These are phyloP conservation scores for Sporothrix pseudoabietina DNA, from an alignment of 2,329 filamentous ascomycete genomes.

Conservation along the genomic window DNA sequence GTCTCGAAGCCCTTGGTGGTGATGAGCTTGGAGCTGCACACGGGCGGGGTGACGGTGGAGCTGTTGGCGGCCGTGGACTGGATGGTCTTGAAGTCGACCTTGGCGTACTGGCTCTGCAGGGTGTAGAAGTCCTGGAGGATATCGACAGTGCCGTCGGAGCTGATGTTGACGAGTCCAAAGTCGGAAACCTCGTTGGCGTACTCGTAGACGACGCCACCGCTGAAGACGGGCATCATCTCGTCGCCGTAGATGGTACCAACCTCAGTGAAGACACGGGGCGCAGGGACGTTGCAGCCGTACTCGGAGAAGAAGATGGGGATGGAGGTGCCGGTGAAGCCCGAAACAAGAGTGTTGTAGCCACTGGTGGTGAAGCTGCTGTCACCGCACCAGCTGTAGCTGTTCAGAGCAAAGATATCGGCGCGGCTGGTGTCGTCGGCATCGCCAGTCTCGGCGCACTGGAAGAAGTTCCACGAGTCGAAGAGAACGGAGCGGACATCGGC, in stretches of 20 bases:
- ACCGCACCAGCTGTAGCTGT: constrained; percentile 70
- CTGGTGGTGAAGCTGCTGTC: constrained; percentile 57
- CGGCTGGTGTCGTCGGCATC: constrained; percentile 62
- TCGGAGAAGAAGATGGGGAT: constrained; percentile 83
- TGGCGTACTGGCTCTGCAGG: constrained; percentile 72
- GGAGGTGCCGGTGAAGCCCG: constrained; percentile 64
- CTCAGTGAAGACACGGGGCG: constrained; percentile 76
- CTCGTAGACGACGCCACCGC: constrained; percentile 80
- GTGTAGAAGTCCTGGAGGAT: constrained; percentile 70
- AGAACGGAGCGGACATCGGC: constrained; percentile 75
- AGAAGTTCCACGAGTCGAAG: constrained; percentile 73
- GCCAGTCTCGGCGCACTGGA: constrained; percentile 64
- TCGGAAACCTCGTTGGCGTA: constrained; percentile 71
- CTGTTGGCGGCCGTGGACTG: constrained; percentile 62
- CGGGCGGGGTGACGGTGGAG: constrained; percentile 56
- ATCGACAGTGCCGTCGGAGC: constrained; percentile 57
- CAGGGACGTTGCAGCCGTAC: constrained; percentile 73
- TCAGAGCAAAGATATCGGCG: constrained; percentile 75
- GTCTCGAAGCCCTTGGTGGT: constrained; percentile 65
- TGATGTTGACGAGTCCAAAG: constrained; percentile 66
- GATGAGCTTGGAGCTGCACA: constrained; percentile 70
- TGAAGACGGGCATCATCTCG: constrained; percentile 69
- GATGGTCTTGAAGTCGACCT: constrained; percentile 70
- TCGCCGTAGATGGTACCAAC: constrained; percentile 70
- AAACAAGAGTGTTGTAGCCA: constrained; percentile 59